Evolutionary conservation across 2,329 filamentous ascomycete species (phyloP), one percentile per base, ranked within the genome.

Genomic region (Ascosphaera acerosa): DNA sequence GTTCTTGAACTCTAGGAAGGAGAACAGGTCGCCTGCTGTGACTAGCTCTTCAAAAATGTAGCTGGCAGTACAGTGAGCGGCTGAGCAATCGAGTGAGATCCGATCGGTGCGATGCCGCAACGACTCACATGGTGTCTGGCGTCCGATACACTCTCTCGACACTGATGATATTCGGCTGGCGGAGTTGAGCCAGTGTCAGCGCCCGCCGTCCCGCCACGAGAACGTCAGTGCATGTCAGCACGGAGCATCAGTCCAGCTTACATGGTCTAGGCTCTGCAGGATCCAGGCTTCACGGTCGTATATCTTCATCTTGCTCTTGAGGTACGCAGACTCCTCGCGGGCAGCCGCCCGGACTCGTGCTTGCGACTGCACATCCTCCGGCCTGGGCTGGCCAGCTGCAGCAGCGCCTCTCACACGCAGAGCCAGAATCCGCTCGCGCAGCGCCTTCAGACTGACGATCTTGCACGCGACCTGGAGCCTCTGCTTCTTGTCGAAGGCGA

Each of bases 31-130:
- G 10, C 67, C 67, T 4, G 57, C 65, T 2, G 64, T 61, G 30
- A 68, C 44, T 6, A 71, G 53, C 28, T 70, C 66, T 42, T 67
- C 58, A 35, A 71, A 64, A 33, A 71, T 62, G 42, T 66, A 72
- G 12, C 61, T 63, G n/a, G n/a, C n/a, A n/a, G n/a, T n/a, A 34
- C 17, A 14, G 16, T 14, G 26, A 12, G 5, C n/a, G 7, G 5
- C 7, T 28, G n/a, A 28, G 26, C 6, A 5, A 14, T 6, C 20
- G 9, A 23, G 9, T 23, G 20, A 9, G 7, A 9, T 23, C 20
- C 12, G 9, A 23, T 23, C 20, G 20, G 6, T 28, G 12, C 7
- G 26, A 5, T 28, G n/a, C n/a, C 10, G 5, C n/a, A n/a, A 26
- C 12, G 4, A 42, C 53, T 44, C 39, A 61, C 57, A 67, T 52